phyloP scores from a whole-genome alignment of 441 rosid genomes.

The Gossypium davidsonii region DNA sequence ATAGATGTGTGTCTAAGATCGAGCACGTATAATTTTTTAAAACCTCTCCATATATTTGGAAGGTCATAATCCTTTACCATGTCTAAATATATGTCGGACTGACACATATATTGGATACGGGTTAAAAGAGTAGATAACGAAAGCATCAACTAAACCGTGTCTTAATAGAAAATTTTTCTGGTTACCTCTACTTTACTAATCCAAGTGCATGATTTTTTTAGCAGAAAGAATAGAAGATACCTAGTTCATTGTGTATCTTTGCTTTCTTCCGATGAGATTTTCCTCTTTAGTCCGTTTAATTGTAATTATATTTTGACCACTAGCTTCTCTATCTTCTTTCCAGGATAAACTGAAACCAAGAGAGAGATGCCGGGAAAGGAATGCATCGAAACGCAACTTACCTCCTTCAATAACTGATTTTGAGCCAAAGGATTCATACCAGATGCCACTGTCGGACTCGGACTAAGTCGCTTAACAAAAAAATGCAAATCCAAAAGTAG shows the following conservation, averaged over 20 bases:
- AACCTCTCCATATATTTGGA: background rate
- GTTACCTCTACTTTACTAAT: background rate
- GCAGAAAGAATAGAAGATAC: background rate
- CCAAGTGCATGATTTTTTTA: background rate
- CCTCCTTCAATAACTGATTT: slow-evolving; percentile 67
- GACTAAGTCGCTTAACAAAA: slow-evolving; percentile 24
- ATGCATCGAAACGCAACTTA: slow-evolving; percentile 25
- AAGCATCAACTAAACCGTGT: background rate
- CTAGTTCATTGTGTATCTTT: background rate
- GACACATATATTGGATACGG: background rate
- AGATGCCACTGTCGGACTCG: slow-evolving; percentile 60
- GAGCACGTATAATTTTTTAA: too few relatives aligned
- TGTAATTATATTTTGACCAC: background rate
- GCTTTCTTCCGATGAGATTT: background rate
- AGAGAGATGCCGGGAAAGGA: slow-evolving; percentile 27
- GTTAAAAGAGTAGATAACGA: background rate
- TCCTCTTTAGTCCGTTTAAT: background rate
- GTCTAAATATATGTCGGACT: background rate
- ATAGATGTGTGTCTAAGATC: too few relatives aligned
- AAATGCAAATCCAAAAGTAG: background rate
- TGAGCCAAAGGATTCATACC: slow-evolving; percentile 66
- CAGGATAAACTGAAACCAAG: slow-evolving; percentile 35
- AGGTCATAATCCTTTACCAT: background rate
- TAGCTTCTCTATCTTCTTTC: background rate
- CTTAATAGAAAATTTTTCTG: background rate